Conservation (phyloP, 176 grass and related monocot species). For the maize (Zea mays) region DNA sequence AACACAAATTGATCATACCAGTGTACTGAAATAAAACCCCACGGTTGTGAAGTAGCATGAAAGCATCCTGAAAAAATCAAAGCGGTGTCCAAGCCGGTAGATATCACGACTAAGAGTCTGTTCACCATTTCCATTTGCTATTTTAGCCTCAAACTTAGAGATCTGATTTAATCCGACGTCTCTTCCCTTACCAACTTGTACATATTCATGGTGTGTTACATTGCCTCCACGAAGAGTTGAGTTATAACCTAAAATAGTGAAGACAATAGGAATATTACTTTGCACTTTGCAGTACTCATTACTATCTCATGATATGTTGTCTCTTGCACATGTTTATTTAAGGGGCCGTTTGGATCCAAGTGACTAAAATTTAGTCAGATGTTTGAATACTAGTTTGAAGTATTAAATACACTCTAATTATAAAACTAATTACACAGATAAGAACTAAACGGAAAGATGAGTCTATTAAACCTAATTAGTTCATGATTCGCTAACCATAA, state of each 20-base stretch:
- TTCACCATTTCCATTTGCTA: slow-evolving; percentile 94
- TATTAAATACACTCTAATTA: too few species aligned
- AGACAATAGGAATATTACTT: slow-evolving; percentile 17
- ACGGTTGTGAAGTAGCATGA: slow-evolving; percentile 95
- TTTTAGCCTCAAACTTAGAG: slow-evolving; percentile 88
- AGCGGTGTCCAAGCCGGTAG: slow-evolving; percentile 87
- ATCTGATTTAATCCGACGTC: slow-evolving; percentile 95
- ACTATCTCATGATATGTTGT: slow-evolving; percentile 9
- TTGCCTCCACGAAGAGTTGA: slow-evolving; percentile 89
- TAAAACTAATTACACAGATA: too few species aligned
- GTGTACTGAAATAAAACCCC: slow-evolving; percentile 86
- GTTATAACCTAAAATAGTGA: slow-evolving; percentile 64
- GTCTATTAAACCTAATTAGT: too few species aligned
- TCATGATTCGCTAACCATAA: too few species aligned
- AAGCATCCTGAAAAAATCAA: slow-evolving; percentile 97
- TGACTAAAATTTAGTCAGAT: too few species aligned
- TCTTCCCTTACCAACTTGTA: slow-evolving; percentile 96
- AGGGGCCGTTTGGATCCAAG: neutral
- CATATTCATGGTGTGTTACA: slow-evolving; percentile 91
- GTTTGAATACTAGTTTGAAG: too few species aligned
- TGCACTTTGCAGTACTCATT: neutral
- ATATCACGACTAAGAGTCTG: slow-evolving; percentile 92
- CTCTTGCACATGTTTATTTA: slow-evolving; percentile 11
- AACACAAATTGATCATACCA: slow-evolving; percentile 58
- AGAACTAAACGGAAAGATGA: too few species aligned